Base-by-base conservation (phyloP, 73 alveolate species). In the Paramecium sonneborni region DNA sequence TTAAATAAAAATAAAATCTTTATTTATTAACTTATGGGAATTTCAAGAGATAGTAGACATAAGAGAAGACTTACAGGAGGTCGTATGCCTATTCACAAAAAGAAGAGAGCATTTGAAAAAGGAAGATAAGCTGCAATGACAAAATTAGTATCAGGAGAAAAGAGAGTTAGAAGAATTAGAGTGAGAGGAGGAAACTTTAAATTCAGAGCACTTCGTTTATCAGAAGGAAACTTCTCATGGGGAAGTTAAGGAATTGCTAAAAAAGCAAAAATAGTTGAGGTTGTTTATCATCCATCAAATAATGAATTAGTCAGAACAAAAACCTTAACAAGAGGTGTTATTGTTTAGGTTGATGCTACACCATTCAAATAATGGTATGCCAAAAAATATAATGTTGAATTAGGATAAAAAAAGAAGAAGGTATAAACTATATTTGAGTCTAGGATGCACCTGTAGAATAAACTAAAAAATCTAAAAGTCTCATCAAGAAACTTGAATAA, bases 221-320 rank as follows among this genome's bases (percentile, higher is more conserved):
- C 95, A 85, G 93, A 88, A 57, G 99, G 99, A 57, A 98, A 97
- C 97, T 98, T 94, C 93, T 88, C 97, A 76, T 98, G 99, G 99
- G 98, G 95, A 20, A 92, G 98, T 12, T 98, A 95, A 94, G 93
- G 87, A 2, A 44, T 70, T 28, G 76, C 94, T 12, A 69, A 46
- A 41, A 88, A 90, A 95, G 92, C 97, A 85, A 96, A 97, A 93
- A 96, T 98, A 85, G 79, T 97, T 94, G 99, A 97, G 76, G 99
- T 95, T 72, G 98, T 96, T 88, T 98, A 97, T 96, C 98, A 98
- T 88, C 98, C 99, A 93, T 95, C 99, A 86, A 97, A 96, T 94
- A 98, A 98, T 97, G 99, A 98, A 95, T 95, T 97, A 94, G 99
- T 97, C 86, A 95, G 99, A 95, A 98, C 99, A 70, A 97, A 98